Percentiles rank a stretch among this genome's conserved stretches.
phyloP scores from a whole-genome alignment of 768 basidiomycete genomes.

The Rubroboletus pulcherrimus region DNA sequence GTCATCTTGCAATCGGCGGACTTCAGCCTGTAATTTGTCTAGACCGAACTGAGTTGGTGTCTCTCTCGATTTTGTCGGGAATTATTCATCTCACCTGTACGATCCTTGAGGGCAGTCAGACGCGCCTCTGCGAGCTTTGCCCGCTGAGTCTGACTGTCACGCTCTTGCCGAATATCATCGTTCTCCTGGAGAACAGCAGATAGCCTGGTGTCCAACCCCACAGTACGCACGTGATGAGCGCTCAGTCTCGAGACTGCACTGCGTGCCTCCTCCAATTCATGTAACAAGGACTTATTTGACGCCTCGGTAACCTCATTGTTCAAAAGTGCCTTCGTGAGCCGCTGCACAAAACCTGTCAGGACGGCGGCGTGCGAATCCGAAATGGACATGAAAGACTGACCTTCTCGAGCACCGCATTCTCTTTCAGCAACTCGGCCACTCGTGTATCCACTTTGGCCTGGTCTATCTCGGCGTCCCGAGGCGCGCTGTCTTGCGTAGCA shows the following conservation, averaged over 20 bases:
- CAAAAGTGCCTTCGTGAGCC: conserved; percentile 71
- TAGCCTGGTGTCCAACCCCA: conserved; percentile 67
- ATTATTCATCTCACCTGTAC: conserved; percentile 56
- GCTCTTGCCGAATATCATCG: conserved; percentile 82
- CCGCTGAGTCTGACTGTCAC: conserved; percentile 64
- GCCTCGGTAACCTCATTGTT: conserved; percentile 80
- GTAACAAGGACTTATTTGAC: conserved; percentile 67
- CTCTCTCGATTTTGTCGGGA: background rate
- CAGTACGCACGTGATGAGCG: conserved; percentile 63
- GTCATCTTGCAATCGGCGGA: conserved; percentile 58
- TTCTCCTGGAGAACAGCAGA: conserved; percentile 65
- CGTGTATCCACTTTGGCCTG: conserved; percentile 31
- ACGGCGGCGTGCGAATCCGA: background rate
- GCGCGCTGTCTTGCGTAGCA: conserved; percentile 9
- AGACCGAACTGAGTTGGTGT: conserved; percentile 2
- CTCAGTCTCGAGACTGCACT: conserved; percentile 62
- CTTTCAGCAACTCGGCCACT: conserved; percentile 41
- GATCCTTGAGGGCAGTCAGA: conserved; percentile 60
- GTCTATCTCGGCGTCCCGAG: conserved; percentile 7
- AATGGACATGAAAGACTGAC: conserved; percentile 2
- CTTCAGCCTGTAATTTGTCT: conserved; percentile 72
- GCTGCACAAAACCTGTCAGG: conserved; percentile 38
- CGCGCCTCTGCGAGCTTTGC: conserved; percentile 67
- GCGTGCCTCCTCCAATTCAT: conserved; percentile 74
- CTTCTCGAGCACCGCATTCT: conserved; percentile 58